phyloP scores from a whole-genome alignment of 495 filamentous ascomycete genomes.

The Penicillium mononematosum region DNA sequence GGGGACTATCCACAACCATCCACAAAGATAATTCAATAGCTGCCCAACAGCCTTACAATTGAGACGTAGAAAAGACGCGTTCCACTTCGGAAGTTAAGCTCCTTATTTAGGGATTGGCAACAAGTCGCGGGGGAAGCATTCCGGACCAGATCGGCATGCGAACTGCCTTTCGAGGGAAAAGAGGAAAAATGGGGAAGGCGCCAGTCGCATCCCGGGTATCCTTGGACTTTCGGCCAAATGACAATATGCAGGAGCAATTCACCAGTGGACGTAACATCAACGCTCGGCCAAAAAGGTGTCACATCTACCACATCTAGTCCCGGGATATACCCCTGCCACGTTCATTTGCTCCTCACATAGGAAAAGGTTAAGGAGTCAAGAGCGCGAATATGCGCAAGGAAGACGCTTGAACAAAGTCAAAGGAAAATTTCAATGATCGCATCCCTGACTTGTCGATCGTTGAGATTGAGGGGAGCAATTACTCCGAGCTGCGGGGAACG shows the following conservation, averaged over 20 bases:
- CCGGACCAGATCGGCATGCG: constrained; percentile 19
- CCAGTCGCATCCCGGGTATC: neutral
- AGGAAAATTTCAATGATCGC: neutral
- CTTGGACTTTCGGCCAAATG: neutral
- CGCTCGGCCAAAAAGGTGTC: constrained; percentile 2
- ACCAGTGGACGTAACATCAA: constrained; percentile 14
- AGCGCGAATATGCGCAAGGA: constrained; percentile 5
- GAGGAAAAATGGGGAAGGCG: neutral
- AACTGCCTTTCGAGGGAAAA: constrained; percentile 6
- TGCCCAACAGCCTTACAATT: neutral
- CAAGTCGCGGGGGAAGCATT: constrained; percentile 22
- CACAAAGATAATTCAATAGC: neutral
- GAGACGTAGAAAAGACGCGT: neutral
- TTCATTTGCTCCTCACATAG: neutral
- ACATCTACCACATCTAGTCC: constrained; percentile 1
- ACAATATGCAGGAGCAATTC: constrained; percentile 3
- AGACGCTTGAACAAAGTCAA: constrained; percentile 5
- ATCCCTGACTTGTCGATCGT: constrained; percentile 20
- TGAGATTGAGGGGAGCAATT: constrained; percentile 14
- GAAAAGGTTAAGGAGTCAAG: constrained; percentile 2
- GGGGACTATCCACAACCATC: neutral
- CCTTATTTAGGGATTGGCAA: constrained; percentile 21
- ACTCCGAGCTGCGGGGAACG: constrained; percentile 25
- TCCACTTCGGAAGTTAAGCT: constrained; percentile 4
- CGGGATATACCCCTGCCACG: constrained; percentile 1